These are phyloP conservation scores for Conringia planisiliqua DNA, from an alignment of 345 rosid genomes.

Conservation along the genomic window DNA sequence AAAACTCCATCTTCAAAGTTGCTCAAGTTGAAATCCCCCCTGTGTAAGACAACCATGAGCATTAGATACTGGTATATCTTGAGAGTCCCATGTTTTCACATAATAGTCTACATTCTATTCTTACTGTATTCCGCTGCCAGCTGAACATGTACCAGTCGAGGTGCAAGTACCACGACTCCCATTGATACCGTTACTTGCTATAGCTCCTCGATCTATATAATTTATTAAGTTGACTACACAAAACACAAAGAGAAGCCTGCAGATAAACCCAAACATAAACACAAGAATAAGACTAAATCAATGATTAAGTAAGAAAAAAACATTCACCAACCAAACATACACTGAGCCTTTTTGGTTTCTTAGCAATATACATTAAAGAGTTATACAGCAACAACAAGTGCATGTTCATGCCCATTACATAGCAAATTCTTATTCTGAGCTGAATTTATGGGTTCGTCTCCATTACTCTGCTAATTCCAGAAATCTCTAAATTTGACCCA, in stretches of 20 bases:
- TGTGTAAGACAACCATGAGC: conserved; percentile 23
- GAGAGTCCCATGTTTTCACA: not conserved
- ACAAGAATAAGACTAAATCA: not conserved
- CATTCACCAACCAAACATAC: not conserved
- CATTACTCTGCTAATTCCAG: not conserved
- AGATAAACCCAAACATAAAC: not conserved
- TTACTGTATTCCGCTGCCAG: conserved; percentile 94
- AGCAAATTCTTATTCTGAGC: not conserved
- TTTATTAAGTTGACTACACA: conserved; percentile 80
- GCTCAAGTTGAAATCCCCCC: conserved; percentile 79
- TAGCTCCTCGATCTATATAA: conserved; percentile 89
- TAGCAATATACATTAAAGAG: not conserved
- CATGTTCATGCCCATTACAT: not conserved
- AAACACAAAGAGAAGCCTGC: conserved; percentile 80
- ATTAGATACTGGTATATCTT: not conserved
- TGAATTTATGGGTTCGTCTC: not conserved
- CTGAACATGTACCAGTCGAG: conserved; percentile 60
- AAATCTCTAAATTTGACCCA: not conserved
- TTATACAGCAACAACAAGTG: not conserved
- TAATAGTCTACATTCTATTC: conserved; percentile 15
- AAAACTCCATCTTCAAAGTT: conserved; percentile 89
- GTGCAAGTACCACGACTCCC: conserved; percentile 69
- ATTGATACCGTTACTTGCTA: conserved; percentile 96
- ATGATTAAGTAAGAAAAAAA: not conserved
- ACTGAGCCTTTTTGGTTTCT: not conserved